phyloP scores from a whole-genome alignment of 192 early-diverging fungal genomes.

The Umbelopsis isabellina region DNA sequence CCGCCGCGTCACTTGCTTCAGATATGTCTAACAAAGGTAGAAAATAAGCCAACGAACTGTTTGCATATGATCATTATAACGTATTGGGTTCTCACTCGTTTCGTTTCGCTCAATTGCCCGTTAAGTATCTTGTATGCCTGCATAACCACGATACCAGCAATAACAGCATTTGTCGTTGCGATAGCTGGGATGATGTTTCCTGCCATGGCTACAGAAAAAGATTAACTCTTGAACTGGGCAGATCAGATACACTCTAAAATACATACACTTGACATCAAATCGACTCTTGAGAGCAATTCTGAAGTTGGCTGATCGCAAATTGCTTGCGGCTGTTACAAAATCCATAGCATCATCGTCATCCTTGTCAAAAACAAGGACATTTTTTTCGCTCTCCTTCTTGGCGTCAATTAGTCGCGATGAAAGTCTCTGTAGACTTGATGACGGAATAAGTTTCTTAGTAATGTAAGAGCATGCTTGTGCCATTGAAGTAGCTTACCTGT shows the following conservation, averaged over 20 bases:
- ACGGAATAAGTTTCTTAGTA: background rate
- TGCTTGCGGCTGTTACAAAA: constrained; percentile 94
- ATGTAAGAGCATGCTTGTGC: background rate
- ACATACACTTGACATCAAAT: constrained; percentile 86
- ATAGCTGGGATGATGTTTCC: constrained; percentile 99
- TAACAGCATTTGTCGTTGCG: constrained; percentile 96
- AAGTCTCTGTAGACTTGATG: constrained; percentile 54
- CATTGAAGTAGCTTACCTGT: constrained; percentile 53
- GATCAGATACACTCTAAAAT: too few species aligned
- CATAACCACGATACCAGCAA: constrained; percentile 93
- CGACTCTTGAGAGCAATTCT: constrained; percentile 76
- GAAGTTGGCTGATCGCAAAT: constrained; percentile 84
- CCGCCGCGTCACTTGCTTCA: constrained; percentile 61
- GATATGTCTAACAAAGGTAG: constrained; percentile 50
- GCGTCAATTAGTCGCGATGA: constrained; percentile 49
- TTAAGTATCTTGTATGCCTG: constrained; percentile 79
- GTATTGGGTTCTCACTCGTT: constrained; percentile 44
- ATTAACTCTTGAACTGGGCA: too few species aligned
- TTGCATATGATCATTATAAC: background rate
- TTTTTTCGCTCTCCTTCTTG: constrained; percentile 51
- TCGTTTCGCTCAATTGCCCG: constrained; percentile 52
- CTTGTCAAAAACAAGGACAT: constrained; percentile 86
- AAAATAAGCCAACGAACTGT: background rate
- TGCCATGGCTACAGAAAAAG: constrained; percentile 78
- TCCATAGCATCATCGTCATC: constrained; percentile 89